Conservation (phyloP, 2,329 filamentous ascomycete genomes). For the Pleomassaria siparia region DNA sequence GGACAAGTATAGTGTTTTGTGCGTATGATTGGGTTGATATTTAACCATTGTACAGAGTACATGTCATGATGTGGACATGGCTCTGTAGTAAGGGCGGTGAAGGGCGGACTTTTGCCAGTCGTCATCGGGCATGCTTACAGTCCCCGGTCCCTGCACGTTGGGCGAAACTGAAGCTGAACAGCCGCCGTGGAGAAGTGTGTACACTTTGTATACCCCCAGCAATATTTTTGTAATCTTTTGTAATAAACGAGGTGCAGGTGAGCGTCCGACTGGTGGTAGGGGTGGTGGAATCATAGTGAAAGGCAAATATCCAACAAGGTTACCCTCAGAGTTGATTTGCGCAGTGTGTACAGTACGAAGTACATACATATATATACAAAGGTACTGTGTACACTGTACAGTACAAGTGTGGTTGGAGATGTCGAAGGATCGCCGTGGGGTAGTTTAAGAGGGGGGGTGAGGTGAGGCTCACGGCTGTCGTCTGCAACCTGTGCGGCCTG, state of each 20-base stretch:
- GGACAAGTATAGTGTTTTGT: neutral
- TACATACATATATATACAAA: too few species aligned
- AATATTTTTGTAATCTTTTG: too few species aligned
- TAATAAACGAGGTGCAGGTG: neutral
- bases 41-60: too few species aligned
- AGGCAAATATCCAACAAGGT: constrained; percentile 22
- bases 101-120: neutral
- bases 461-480: constrained; percentile 2
- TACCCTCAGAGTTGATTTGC: neutral
- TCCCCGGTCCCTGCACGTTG: constrained; percentile 2
- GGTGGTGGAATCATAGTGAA: constrained; percentile 1
- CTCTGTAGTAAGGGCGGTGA: constrained; percentile 5
- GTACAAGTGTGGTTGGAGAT: neutral
- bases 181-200: constrained; percentile 1
- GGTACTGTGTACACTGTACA: too few species aligned
- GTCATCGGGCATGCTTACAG: constrained; percentile 8
- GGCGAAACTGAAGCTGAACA: neutral
- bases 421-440: constrained; percentile 9
- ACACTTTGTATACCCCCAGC: neutral
- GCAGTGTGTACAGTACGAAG: too few species aligned
- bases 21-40: constrained; percentile 3
- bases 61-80: neutral
- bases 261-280: neutral
- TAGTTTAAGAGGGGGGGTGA: too few species aligned
- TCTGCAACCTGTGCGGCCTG: constrained; percentile 9